Evolutionary conservation across 2,329 filamentous ascomycete species (phyloP), one percentile per base, ranked within the genome.

Genomic region (Trichoderma simmonsii): DNA sequence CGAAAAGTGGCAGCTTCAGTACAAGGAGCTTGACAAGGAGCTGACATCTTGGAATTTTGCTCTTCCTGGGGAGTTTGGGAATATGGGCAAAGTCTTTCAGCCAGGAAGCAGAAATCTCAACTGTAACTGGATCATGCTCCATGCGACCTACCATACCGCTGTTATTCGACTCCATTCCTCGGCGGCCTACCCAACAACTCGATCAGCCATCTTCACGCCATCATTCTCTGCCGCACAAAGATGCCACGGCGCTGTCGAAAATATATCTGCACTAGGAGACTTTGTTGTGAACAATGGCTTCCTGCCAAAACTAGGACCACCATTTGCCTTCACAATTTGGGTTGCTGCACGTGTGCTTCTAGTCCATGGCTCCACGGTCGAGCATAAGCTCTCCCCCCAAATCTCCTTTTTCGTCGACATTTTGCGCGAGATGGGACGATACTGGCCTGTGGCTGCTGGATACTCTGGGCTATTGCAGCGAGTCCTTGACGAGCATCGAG

Each of bases 281-380:
- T 94, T 94, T 77, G 93, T 97, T 14, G 88, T 92, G 32, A 89
- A 89, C 73, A 92, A 93, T 76, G 87, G 87, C 66, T 88, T 97
- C 79, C 85, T 97, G 24, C 86, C 90, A 64, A 94, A 94, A 79
- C 88, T 97, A 18, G 95, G 95, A 0, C 94, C 94, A 0, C 94
- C 94, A 0, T 97, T 97, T 79, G 94, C 94, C 4, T 98, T 97
- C 79, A 94, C 93, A 0, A 85, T 97, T 2, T 97, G 95, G 95
- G 95, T 97, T 18, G 94, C 93, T 3, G 94, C 95, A 6, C 91
- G 95, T 4, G 86, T 97, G 4, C 85, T 97, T 6, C 90, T 97
- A 9, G 95, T 98, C 3, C 94, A 97, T 80, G 94, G 94, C 30
- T 96, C 93, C 8, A 97, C 94, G 0, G 94, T 97, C 70, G 93